Conservation (phyloP, 805 yeast genomes). For the Saturnispora serradocipensis region DNA sequence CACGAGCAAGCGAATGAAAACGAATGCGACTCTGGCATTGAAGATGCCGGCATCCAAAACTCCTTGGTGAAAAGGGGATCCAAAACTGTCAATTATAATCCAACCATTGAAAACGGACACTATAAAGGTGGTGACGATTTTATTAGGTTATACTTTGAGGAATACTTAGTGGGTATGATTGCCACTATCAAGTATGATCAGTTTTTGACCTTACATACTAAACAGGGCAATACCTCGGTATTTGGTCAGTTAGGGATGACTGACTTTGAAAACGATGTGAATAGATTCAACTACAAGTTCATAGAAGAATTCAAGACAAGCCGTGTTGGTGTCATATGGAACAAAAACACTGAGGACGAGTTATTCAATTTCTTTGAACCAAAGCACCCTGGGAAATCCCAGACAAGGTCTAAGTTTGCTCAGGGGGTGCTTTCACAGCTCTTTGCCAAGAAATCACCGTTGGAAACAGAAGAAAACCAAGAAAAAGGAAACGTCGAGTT, state of each 20-base stretch:
- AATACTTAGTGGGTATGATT: constrained; percentile 69
- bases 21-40: constrained; percentile 1
- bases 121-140: constrained; percentile 79
- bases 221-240: not conserved
- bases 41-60: constrained; percentile 23
- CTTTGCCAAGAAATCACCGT: constrained; percentile 12
- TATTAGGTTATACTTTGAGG: constrained; percentile 82
- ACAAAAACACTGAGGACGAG: constrained; percentile 55
- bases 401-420: constrained; percentile 1
- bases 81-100: constrained; percentile 25
- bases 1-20: constrained; percentile 17
- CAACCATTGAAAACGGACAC: constrained; percentile 30
- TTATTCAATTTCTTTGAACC: constrained; percentile 39
- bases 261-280: constrained; percentile 17
- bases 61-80: constrained; percentile 3
- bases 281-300: constrained; percentile 29
- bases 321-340: constrained; percentile 45
- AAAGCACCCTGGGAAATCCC: constrained; percentile 20
- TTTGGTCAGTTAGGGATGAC: constrained; percentile 16
- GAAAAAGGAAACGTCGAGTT: not conserved
- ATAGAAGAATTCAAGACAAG: constrained; percentile 46
- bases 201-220: constrained; percentile 29
- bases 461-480: not conserved
- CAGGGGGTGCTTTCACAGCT: constrained; percentile 5
- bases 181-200: constrained; percentile 62